Evolutionary conservation across 129 eudicot species (phyloP), one percentile per base, ranked within the genome.

Genomic region (Pulicaria dysenterica): DNA sequence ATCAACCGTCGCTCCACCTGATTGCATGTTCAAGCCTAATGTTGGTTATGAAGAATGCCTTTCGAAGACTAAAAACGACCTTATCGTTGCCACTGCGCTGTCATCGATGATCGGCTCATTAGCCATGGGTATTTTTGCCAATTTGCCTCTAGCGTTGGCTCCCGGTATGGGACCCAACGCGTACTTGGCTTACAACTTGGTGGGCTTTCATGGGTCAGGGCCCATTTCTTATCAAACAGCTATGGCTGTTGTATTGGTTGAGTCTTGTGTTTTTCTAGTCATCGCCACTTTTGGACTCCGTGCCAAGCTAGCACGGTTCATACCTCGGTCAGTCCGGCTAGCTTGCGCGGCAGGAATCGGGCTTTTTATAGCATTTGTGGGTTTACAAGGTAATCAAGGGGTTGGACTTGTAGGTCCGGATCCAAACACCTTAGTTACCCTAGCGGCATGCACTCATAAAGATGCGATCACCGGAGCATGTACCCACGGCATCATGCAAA

Each of bases 161-260:
- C 97, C 97, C 0, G 97, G 96, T 0, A 92, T 92, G 97, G 97
- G 97, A 38, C 85, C 94, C 12, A 92, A 92, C 46, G 96, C 94
- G 14, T 92, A 92, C 70, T 47, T 92, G 74, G 96, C 97, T 44
- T 92, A 88, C 64, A 89, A 87, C 43, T 50, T 92, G 5, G 94
- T 92, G 69, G 97, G 97, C 51, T 92, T 92, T 73, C 97, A 92
- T 72, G 97, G 97, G 40, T 76, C 91, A 0, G 96, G 97, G 40
- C 37, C 87, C 56, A 81, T 92, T 19, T 88, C 94, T 13, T 89
- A 92, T 50, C 51, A 80, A 66, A 92, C 97, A 6, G 94, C 86
- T 3, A 87, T 92, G 90, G 97, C 94, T 5, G 72, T 92, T 6
- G 84, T 92, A n/a, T 74, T 89, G 46, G 83, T 89, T 31, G 97